phyloP scores from a whole-genome alignment of 2,329 filamentous ascomycete species.

The Neodidymelliopsis sp. region DNA sequence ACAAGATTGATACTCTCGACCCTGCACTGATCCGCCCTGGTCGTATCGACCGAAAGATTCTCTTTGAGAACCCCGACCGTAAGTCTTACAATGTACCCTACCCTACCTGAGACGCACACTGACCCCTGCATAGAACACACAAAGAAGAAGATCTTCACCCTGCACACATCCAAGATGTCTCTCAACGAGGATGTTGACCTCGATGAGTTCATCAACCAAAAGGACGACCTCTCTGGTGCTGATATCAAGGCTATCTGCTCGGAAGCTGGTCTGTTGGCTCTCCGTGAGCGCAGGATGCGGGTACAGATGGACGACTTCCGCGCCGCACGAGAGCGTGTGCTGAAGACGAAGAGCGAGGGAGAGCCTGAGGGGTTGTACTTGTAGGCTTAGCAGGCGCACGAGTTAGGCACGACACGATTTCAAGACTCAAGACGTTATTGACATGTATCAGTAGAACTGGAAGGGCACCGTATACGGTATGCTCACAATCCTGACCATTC shows the following conservation, averaged over 20 bases:
- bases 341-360: conserved; percentile 98
- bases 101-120: conserved; percentile 41
- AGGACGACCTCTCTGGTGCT: conserved; percentile 95
- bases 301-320: conserved; percentile 99
- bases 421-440: conserved; percentile 13
- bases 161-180: conserved; percentile 99
- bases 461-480: conserved; percentile 1
- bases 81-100: conserved; percentile 40
- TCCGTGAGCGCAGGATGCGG: conserved; percentile 94
- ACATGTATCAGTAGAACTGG: conserved; percentile 30
- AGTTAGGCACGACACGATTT: conserved; percentile 4
- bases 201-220: conserved; percentile 97
- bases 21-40: conserved; percentile 95
- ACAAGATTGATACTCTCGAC: conserved; percentile 98
- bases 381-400: conserved; percentile 60
- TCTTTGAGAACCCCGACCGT: conserved; percentile 76
- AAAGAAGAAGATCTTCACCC: conserved; percentile 95
- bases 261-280: conserved; percentile 91
- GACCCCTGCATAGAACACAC: conserved; percentile 81
- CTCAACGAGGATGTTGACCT: conserved; percentile 96
- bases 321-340: conserved; percentile 86
- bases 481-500: conserved; percentile 8
- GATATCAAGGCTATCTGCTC: conserved; percentile 99
- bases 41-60: conserved; percentile 97
- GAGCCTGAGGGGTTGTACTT: conserved; percentile 98